Conservation (phyloP, 2,329 filamentous ascomycete species). For the Scedosporium dehoogii region DNA sequence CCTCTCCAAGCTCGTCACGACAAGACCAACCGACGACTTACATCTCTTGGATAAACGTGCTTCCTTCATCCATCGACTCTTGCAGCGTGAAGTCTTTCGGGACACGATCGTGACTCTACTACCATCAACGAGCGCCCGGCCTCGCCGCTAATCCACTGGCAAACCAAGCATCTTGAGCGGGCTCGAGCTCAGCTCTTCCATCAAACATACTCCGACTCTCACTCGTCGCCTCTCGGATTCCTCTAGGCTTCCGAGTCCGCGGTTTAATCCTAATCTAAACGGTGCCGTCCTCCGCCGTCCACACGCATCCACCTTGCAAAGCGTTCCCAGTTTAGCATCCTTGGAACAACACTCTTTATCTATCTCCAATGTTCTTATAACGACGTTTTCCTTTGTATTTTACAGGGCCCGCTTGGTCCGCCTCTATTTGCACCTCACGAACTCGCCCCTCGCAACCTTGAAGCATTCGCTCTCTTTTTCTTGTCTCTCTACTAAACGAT, state of each 20-base stretch:
- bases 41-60: not conserved
- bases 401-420: slow-evolving; percentile 18
- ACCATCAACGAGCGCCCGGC: not conserved
- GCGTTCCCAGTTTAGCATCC: not conserved
- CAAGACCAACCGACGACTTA: not conserved
- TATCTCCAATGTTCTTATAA: slow-evolving; percentile 30
- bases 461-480: slow-evolving; percentile 10
- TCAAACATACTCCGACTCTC: not conserved
- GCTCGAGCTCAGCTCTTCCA: not conserved
- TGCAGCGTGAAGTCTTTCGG: not conserved
- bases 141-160: not conserved
- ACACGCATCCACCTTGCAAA: not conserved
- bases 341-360: not conserved
- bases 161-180: not conserved
- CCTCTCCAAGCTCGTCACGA: not conserved
- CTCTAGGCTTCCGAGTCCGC: not conserved
- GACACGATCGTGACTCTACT: not conserved
- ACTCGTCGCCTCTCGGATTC: not conserved
- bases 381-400: slow-evolving; percentile 25
- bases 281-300: slow-evolving; percentile 5
- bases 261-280: not conserved
- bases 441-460: slow-evolving; percentile 10
- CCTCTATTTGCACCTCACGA: slow-evolving; percentile 12
- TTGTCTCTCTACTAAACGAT: slow-evolving; percentile 6
- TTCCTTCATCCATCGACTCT: not conserved